These are phyloP conservation scores for Solanum arcanum DNA, from an alignment of 257 asterid species.

Conservation along the genomic window DNA sequence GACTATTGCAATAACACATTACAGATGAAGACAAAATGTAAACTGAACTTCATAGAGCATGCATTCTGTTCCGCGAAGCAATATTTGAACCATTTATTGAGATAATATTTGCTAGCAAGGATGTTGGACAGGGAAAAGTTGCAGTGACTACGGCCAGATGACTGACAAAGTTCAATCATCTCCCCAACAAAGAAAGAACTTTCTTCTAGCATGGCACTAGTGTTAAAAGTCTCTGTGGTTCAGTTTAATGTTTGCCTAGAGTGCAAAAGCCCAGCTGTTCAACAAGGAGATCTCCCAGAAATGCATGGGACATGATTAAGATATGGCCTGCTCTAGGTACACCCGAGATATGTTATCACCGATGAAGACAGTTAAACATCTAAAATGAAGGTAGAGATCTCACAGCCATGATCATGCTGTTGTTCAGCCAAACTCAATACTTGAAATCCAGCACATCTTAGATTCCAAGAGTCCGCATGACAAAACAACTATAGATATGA, in stretches of 20 bases:
- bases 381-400: neutral
- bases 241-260: neutral
- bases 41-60: neutral
- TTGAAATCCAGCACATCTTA: neutral
- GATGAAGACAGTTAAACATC: neutral
- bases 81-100: neutral
- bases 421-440: neutral
- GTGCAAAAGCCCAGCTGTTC: neutral
- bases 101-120: neutral
- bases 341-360: neutral
- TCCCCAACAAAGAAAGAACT: neutral
- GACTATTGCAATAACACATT: neutral
- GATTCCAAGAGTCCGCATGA: neutral
- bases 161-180: neutral
- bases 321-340: neutral
- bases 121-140: neutral
- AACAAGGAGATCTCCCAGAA: neutral
- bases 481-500: neutral
- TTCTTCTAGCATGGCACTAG: neutral
- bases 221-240: neutral
- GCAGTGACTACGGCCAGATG: neutral
- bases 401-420: neutral
- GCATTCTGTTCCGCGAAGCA: neutral
- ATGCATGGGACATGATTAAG: neutral
- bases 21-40: neutral